Percentiles rank a stretch among this genome's conserved stretches.
Evolutionary conservation across 2,329 filamentous ascomycete genomes (phyloP).

Genomic region (Pseudogymnoascus destructans): DNA sequence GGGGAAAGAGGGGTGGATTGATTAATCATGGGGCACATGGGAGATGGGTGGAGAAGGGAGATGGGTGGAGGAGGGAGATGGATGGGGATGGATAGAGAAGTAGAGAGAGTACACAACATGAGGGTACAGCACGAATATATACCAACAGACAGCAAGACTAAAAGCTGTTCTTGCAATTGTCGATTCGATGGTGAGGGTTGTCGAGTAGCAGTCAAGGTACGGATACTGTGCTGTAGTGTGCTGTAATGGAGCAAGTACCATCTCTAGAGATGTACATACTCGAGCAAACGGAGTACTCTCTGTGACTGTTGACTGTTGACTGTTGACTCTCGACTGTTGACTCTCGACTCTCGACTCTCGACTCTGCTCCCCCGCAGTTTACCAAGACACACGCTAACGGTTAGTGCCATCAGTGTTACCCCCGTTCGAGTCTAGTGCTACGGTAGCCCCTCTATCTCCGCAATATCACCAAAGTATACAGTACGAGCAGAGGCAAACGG

Average conservation of each 20-base stretch:
- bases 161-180: background rate
- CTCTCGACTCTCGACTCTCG: background rate
- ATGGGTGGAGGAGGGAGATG: background rate
- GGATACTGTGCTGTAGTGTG: background rate
- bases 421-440: slow-evolving; percentile 1
- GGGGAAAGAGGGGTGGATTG: background rate
- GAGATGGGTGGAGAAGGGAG: background rate
- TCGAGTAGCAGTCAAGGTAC: background rate
- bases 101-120: background rate
- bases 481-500: background rate
- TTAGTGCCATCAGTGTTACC: background rate
- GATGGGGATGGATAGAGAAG: background rate
- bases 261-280: background rate
- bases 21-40: slow-evolving; percentile 2
- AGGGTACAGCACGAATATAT: background rate
- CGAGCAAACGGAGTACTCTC: no score
- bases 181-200: background rate
- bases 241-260: background rate
- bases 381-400: slow-evolving; percentile 6
- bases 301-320: no score
- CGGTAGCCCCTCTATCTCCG: slow-evolving; percentile 7
- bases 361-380: background rate
- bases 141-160: background rate
- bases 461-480: background rate
- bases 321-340: background rate